Evolutionary conservation across 2,329 filamentous ascomycete genomes (phyloP).

Genomic region (Cladosporium austrohemisphaericum): DNA sequence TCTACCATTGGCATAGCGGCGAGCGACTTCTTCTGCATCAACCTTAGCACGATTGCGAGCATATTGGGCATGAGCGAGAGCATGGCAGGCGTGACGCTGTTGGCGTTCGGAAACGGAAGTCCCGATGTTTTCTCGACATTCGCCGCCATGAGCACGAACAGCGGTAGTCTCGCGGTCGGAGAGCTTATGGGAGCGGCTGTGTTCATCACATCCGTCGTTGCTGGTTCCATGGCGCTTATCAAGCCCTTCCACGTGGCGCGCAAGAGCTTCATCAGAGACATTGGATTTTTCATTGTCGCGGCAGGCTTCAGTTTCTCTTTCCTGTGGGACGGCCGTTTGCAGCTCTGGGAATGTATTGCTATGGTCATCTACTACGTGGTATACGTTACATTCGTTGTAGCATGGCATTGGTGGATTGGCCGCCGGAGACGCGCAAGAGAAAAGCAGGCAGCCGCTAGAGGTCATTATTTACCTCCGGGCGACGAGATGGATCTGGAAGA

Average conservation of each 20-base stretch:
- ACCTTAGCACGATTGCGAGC: conserved; percentile 85
- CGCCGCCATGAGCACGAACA: conserved; percentile 94
- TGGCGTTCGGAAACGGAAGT: conserved; percentile 96
- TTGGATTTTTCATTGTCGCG: conserved; percentile 85
- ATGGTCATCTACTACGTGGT: conserved; percentile 93
- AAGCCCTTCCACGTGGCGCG: conserved; percentile 87
- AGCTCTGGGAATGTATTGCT: conserved; percentile 79
- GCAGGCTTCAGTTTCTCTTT: conserved; percentile 85
- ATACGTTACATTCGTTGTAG: conserved; percentile 83
- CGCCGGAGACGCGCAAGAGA: conserved; percentile 59
- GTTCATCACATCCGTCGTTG: conserved; percentile 95
- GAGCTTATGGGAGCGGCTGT: conserved; percentile 91
- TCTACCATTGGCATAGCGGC: conserved; percentile 96
- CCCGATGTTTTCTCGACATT: conserved; percentile 99
- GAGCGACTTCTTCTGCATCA: conserved; percentile 97
- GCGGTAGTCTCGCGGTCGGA: conserved; percentile 92
- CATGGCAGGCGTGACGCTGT: conserved; percentile 89
- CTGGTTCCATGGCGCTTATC: conserved; percentile 96
- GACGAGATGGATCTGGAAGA: conserved; percentile 58
- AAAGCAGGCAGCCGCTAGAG: conserved; percentile 67
- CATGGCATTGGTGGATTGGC: conserved; percentile 84
- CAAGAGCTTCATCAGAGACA: conserved; percentile 85
- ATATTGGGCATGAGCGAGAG: conserved; percentile 93
- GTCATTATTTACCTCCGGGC: conserved; percentile 63
- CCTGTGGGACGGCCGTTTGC: conserved; percentile 75